Conservation (phyloP, 306 rosid species). For the Mimosa pudica region DNA sequence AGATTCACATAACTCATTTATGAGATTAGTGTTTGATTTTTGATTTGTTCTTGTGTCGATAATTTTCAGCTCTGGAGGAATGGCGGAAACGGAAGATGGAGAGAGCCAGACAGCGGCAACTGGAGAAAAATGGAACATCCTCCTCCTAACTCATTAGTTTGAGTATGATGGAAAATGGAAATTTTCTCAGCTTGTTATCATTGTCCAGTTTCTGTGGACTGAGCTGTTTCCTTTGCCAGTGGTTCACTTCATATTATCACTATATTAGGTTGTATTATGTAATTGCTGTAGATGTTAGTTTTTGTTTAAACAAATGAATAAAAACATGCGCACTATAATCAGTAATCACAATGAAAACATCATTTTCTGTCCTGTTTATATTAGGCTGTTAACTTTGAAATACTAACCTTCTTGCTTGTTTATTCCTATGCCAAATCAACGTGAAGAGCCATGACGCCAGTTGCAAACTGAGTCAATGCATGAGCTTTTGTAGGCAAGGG, state of each 20-base stretch:
- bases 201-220: conserved; percentile 6
- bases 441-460: conserved; percentile 99
- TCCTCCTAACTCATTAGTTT: conserved; percentile 56
- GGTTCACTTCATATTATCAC: not conserved
- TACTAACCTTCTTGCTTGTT: too few species aligned
- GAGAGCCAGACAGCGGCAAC: conserved; percentile 78
- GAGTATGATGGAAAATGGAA: conserved; percentile 31
- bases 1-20: not conserved
- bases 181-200: conserved; percentile 14
- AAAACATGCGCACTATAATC: too few species aligned
- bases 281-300: not conserved
- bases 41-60: conserved; percentile 31
- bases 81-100: conserved; percentile 99
- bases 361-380: not conserved
- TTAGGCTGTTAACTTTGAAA: too few species aligned
- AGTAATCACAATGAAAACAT: not conserved
- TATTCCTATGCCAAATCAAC: conserved; percentile 42
- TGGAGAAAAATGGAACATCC: conserved; percentile 80
- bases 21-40: conserved; percentile 16
- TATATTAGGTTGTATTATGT: not conserved
- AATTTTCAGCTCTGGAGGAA: conserved; percentile 84
- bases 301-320: not conserved
- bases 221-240: not conserved
- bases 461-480: conserved; percentile 93
- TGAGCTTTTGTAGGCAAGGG: conserved; percentile 85